Evolutionary conservation across 345 rosid genomes (phyloP).

Genomic region (Ceriops decandra): DNA sequence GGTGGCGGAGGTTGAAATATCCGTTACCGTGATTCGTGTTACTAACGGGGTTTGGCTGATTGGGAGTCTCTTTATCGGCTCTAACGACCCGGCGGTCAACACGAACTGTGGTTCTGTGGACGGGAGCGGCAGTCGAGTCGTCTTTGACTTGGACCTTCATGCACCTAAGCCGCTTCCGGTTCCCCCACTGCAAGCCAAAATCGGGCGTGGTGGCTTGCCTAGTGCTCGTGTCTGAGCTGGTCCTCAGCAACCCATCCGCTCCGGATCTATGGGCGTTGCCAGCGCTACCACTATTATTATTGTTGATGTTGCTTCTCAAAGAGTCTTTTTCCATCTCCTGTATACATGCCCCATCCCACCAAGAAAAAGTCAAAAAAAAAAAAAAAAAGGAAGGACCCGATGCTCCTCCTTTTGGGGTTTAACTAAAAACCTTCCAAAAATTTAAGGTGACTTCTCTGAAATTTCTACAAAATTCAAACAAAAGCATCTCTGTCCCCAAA

Average conservation of each 20-base stretch:
- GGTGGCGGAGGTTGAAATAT: constrained; percentile 54
- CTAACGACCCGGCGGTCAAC: constrained; percentile 51
- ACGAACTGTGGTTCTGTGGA: constrained; percentile 47
- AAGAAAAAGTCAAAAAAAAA: not conserved
- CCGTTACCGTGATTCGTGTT: constrained; percentile 26
- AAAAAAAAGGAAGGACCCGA: not conserved
- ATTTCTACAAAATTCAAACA: constrained; percentile 14
- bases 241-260: constrained; percentile 34
- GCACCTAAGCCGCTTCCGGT: constrained; percentile 66
- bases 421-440: not conserved
- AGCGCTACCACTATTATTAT: constrained; percentile 12
- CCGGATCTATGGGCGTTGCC: constrained; percentile 18
- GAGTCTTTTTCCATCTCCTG: constrained; percentile 50
- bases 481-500: not conserved
- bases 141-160: constrained; percentile 65
- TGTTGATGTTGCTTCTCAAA: constrained; percentile 16
- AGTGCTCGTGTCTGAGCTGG: constrained; percentile 28
- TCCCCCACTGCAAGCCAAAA: constrained; percentile 69
- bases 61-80: constrained; percentile 35
- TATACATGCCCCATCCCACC: constrained; percentile 28
- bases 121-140: constrained; percentile 31
- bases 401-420: not conserved
- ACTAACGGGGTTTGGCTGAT: constrained; percentile 23
- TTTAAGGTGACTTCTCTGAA: constrained; percentile 1
- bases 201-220: constrained; percentile 40